Evolutionary conservation across 2,329 filamentous ascomycete species (phyloP).

Genomic region (Trichoderma guizhouense): DNA sequence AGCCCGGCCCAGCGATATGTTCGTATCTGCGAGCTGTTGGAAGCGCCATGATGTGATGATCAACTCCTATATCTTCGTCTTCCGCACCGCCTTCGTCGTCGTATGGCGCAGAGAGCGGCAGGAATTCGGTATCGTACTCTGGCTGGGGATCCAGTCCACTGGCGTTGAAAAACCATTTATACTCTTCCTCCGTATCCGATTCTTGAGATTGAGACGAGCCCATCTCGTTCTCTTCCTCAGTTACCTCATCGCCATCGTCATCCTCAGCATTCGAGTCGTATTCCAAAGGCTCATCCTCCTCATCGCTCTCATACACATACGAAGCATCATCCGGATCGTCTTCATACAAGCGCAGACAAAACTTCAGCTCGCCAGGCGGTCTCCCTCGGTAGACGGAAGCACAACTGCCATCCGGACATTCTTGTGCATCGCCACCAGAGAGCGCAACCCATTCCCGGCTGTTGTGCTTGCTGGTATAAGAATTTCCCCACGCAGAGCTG

Average conservation of each 20-base stretch:
- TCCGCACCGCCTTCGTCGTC: conserved; percentile 1
- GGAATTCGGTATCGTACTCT: not conserved
- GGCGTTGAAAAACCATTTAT: not conserved
- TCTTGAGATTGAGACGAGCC: not conserved
- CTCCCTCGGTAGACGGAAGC: conserved; percentile 16
- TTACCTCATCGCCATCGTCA: not conserved
- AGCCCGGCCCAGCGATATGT: conserved; percentile 26
- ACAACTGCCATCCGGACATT: conserved; percentile 14
- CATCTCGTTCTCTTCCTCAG: not conserved
- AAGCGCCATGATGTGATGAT: not conserved
- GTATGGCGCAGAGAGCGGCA: conserved; percentile 15
- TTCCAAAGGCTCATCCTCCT: conserved; percentile 2
- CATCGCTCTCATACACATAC: conserved; percentile 7
- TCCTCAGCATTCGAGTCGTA: conserved; percentile 8
- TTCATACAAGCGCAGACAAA: not conserved
- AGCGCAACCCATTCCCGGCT: conserved; percentile 4
- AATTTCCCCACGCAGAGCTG: conserved; percentile 20
- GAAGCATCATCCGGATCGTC: not conserved
- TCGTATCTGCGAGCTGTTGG: conserved; percentile 19
- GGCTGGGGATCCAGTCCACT: not conserved
- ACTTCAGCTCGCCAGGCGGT: not conserved
- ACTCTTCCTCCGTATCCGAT: not conserved
- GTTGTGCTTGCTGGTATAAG: not conserved
- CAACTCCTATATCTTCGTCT: not conserved
- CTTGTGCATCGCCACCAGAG: not conserved